These are phyloP conservation scores for Boeremia exigua DNA, from an alignment of 2,329 filamentous ascomycete species.

Conservation along the genomic window DNA sequence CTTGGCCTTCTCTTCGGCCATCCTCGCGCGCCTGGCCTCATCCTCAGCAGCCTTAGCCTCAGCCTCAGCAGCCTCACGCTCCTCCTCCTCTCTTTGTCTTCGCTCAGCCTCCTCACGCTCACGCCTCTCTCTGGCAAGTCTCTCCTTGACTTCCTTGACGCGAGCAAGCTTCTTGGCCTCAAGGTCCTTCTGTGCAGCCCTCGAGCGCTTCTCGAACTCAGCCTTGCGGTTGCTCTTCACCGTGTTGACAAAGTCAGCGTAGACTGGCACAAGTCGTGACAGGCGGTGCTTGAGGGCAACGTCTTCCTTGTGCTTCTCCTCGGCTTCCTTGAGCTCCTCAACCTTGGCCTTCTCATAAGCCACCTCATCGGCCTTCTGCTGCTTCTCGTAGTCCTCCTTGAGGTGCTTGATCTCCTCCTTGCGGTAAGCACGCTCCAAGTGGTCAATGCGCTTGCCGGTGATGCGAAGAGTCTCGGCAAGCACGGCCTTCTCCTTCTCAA, in stretches of 20 bases:
- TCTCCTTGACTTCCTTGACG: constrained; percentile 86
- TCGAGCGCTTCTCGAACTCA: constrained; percentile 94
- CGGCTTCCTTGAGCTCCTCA: constrained; percentile 78
- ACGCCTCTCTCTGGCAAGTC: constrained; percentile 79
- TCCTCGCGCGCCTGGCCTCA: constrained; percentile 76
- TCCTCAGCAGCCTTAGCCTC: constrained; percentile 82
- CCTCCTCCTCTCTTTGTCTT: constrained; percentile 80
- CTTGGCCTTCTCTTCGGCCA: constrained; percentile 72
- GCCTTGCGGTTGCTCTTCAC: constrained; percentile 88
- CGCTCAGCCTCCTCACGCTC: constrained; percentile 86
- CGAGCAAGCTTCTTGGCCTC: constrained; percentile 89
- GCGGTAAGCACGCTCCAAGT: constrained; percentile 94
- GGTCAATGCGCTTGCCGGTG: constrained; percentile 94
- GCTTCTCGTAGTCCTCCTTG: constrained; percentile 80
- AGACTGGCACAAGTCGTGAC: constrained; percentile 79
- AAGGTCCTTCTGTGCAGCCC: constrained; percentile 88
- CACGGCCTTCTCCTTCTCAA: constrained; percentile 98
- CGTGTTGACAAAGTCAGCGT: constrained; percentile 81
- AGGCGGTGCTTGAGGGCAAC: constrained; percentile 94
- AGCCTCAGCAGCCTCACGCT: constrained; percentile 79
- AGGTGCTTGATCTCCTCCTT: constrained; percentile 96
- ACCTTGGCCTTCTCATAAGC: constrained; percentile 81
- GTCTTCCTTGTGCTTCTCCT: constrained; percentile 89
- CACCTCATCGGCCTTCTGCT: constrained; percentile 77
- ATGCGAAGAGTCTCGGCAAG: constrained; percentile 89